These are phyloP conservation scores for Suillus weaverae DNA, from an alignment of 768 basidiomycete species.

Conservation along the genomic window DNA sequence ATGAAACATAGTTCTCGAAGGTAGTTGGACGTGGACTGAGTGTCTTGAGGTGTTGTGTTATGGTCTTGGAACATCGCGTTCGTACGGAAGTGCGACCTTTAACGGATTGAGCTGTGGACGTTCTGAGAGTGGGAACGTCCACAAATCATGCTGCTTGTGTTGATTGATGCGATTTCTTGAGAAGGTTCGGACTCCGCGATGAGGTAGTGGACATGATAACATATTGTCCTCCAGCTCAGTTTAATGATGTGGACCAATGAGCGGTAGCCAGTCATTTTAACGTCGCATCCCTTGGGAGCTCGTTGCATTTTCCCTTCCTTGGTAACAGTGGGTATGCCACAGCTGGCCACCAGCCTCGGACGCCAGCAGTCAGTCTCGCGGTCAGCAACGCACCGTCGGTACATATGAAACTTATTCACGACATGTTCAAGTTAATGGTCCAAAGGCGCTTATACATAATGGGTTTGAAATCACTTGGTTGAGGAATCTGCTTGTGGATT, in stretches of 20 bases:
- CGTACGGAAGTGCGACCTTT: neutral
- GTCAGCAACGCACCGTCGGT: neutral
- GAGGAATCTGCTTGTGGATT: neutral
- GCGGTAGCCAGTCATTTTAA: neutral
- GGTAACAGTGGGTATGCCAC: neutral
- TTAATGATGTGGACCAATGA: neutral
- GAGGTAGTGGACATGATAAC: neutral
- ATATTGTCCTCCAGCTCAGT: slow-evolving; percentile 13
- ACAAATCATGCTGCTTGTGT: neutral
- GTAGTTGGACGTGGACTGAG: neutral
- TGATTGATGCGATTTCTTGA: neutral
- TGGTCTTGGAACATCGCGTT: neutral
- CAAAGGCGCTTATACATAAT: neutral
- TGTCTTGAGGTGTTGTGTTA: neutral
- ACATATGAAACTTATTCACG: neutral
- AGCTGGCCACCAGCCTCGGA: neutral
- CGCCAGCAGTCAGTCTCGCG: neutral
- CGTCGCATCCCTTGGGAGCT: neutral
- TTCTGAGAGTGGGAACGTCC: neutral
- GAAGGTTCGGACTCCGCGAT: neutral
- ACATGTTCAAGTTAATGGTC: neutral
- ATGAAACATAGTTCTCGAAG: slow-evolving; percentile 18
- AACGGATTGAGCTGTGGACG: neutral
- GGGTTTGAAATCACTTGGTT: neutral
- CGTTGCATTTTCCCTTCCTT: neutral